Percentiles rank a stretch among this genome's conserved stretches.
Conservation (phyloP, 805 yeast species). For the Nakazawaea ambrosiae region DNA sequence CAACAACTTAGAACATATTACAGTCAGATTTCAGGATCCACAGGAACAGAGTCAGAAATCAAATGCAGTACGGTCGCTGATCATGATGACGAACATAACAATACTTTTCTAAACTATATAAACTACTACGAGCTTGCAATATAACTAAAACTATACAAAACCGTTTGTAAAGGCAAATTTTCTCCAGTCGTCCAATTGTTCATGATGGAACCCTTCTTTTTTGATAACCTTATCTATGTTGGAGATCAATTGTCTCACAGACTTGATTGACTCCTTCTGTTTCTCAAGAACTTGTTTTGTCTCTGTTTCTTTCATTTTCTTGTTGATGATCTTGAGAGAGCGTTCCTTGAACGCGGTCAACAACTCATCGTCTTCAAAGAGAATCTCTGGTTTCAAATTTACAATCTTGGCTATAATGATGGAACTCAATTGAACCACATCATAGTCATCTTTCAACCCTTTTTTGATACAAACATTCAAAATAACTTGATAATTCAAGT, state of each 20-base stretch:
- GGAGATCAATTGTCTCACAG: conserved; percentile 4
- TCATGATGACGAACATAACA: no score
- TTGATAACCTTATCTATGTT: conserved; percentile 2
- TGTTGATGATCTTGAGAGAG: conserved; percentile 34
- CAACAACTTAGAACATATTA: conserved; percentile 24
- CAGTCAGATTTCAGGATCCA: no score
- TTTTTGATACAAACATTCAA: conserved; percentile 34
- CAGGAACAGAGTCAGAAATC: no score
- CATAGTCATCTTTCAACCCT: conserved; percentile 57
- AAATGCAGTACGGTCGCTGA: no score
- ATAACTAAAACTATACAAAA: not conserved
- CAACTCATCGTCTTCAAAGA: conserved; percentile 6
- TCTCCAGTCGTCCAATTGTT: conserved; percentile 6
- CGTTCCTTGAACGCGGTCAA: conserved; percentile 24
- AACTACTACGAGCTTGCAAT: not conserved
- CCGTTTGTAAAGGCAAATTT: conserved; percentile 8
- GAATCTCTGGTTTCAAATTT: conserved; percentile 21
- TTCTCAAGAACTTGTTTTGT: conserved; percentile 63
- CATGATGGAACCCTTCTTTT: conserved; percentile 1
- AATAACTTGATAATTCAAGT: conserved; percentile 24
- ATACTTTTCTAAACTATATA: no score
- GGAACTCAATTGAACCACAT: conserved; percentile 48
- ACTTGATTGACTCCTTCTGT: conserved; percentile 34
- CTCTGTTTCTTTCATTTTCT: conserved; percentile 51
- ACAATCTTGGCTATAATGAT: conserved; percentile 34